phyloP scores from a whole-genome alignment of 1,284 basidiomycete species.

The Porodaedalea pini region DNA sequence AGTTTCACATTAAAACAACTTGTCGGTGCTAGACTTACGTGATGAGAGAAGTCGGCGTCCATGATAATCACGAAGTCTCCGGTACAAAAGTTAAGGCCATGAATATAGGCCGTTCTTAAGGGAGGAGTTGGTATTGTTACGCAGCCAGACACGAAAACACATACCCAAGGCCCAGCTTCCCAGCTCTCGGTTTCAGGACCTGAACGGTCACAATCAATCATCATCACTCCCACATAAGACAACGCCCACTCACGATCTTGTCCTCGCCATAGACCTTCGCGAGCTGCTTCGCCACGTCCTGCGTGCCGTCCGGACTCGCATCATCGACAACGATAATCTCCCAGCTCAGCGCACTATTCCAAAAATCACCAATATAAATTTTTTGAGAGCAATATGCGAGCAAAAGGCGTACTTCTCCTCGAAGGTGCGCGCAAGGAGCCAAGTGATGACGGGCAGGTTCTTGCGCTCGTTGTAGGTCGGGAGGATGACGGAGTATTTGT shows the following conservation, averaged over 20 bases:
- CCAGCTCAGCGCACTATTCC: slow-evolving; percentile 56
- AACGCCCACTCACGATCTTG: slow-evolving; percentile 57
- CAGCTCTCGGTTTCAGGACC: slow-evolving; percentile 80
- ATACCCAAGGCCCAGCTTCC: slow-evolving; percentile 86
- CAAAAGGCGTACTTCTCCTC: slow-evolving; percentile 58
- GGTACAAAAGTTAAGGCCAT: slow-evolving; percentile 82
- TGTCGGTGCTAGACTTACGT: slow-evolving; percentile 50
- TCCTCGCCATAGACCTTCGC: slow-evolving; percentile 79
- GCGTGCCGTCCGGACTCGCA: slow-evolving; percentile 88
- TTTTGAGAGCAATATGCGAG: too few species aligned
- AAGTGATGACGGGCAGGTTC: slow-evolving; percentile 84
- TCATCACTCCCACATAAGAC: neutral
- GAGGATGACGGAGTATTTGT: slow-evolving; percentile 86
- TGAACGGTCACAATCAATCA: slow-evolving; percentile 29
- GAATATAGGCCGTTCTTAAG: slow-evolving; percentile 85
- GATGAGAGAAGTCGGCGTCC: slow-evolving; percentile 95
- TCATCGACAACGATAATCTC: slow-evolving; percentile 91
- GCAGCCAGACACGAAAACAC: slow-evolving; percentile 17
- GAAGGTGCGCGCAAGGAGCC: slow-evolving; percentile 77
- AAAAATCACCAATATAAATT: slow-evolving; percentile 3
- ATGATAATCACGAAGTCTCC: slow-evolving; percentile 97
- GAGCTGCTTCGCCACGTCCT: slow-evolving; percentile 80
- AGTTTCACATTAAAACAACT: neutral
- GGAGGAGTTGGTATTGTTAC: neutral
- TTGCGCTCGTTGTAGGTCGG: slow-evolving; percentile 93